Conservation (phyloP, 2,329 filamentous ascomycete species). For the Alternaria rosae region DNA sequence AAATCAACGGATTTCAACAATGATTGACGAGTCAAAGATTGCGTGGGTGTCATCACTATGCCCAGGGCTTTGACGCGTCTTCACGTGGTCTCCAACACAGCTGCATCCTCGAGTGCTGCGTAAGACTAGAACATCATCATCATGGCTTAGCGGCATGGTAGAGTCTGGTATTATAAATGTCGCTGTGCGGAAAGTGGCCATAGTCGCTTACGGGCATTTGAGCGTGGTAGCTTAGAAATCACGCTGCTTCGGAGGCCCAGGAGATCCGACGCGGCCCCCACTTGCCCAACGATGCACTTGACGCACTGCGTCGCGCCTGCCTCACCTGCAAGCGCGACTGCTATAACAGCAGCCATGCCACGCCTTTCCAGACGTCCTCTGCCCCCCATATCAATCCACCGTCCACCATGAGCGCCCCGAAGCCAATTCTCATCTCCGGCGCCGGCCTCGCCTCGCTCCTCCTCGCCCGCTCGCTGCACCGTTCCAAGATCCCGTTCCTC, state of each 20-base stretch:
- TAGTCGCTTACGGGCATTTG: background rate
- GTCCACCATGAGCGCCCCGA: conserved; percentile 35
- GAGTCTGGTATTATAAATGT: background rate
- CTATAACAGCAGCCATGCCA: conserved; percentile 9
- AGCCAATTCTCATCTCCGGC: conserved; percentile 52
- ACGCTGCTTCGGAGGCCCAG: background rate
- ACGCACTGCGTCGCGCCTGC: background rate
- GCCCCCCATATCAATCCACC: background rate
- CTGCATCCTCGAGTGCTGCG: background rate
- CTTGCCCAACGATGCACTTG: background rate
- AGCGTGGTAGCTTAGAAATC: conserved; percentile 3
- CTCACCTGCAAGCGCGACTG: background rate
- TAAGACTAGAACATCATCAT: background rate
- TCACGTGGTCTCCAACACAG: background rate
- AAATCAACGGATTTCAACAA: background rate
- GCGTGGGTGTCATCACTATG: background rate
- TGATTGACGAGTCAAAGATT: background rate
- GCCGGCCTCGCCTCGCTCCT: conserved; percentile 43
- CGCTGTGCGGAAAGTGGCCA: background rate
- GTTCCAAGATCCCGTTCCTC: conserved; percentile 42
- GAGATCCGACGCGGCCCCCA: background rate
- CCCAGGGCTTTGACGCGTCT: background rate
- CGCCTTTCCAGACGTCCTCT: background rate
- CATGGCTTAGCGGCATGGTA: background rate
- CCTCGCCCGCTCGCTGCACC: conserved; percentile 39